phyloP scores from a whole-genome alignment of 331 rosid species.

The Cydonia oblonga region DNA sequence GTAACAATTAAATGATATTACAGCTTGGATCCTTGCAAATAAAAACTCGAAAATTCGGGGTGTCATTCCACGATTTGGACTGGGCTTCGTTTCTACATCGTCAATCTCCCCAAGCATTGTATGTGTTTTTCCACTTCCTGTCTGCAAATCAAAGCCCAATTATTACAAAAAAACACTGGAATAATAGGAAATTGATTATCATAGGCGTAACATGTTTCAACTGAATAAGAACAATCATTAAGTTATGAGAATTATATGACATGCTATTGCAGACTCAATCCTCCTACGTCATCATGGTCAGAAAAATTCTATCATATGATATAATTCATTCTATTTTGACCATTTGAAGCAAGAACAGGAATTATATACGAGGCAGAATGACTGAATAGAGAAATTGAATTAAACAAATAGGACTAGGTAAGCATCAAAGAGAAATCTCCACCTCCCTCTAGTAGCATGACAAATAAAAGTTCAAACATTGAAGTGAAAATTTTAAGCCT shows the following conservation, averaged over 20 bases:
- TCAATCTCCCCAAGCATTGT: slow-evolving; percentile 98
- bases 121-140: slow-evolving; percentile 96
- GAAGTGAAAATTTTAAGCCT: background rate
- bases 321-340: background rate
- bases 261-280: background rate
- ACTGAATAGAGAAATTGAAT: background rate
- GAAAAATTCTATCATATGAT: too few relatives aligned
- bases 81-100: slow-evolving; percentile 77
- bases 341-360: background rate
- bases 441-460: background rate
- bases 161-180: background rate
- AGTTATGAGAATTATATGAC: slow-evolving; percentile 4
- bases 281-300: background rate
- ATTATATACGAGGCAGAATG: background rate
- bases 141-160: slow-evolving; percentile 47
- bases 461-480: background rate
- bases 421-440: background rate
- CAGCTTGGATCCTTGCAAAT: slow-evolving; percentile 97
- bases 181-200: background rate
- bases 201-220: background rate
- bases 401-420: background rate
- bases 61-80: slow-evolving; percentile 89
- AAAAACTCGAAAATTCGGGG: slow-evolving; percentile 91
- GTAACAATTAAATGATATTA: slow-evolving; percentile 23
- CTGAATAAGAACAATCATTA: background rate